phyloP scores from a whole-genome alignment of 2,329 filamentous ascomycete genomes.

The Blumeria graminis region DNA sequence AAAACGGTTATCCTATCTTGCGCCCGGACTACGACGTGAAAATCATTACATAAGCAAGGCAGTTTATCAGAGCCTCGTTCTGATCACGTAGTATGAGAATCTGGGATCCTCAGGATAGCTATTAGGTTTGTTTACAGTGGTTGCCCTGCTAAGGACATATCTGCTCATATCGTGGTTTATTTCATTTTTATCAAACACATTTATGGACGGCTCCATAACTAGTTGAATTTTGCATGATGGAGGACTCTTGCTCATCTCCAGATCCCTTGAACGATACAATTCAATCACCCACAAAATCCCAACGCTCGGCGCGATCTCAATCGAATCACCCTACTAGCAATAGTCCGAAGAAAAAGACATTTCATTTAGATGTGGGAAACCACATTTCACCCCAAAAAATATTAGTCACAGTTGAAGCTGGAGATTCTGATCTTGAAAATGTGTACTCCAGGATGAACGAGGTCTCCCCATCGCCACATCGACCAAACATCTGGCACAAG shows the following conservation, averaged over 20 bases:
- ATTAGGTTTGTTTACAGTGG: no score
- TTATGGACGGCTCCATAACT: no score
- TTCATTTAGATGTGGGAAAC: constrained; percentile 15
- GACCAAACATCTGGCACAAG: constrained; percentile 6
- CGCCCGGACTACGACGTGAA: no score
- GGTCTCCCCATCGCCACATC: constrained; percentile 7
- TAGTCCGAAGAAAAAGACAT: constrained; percentile 16
- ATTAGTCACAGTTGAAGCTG: constrained; percentile 15
- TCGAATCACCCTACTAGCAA: constrained; percentile 9
- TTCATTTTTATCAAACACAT: no score
- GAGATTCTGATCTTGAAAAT: constrained; percentile 11
- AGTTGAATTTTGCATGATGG: background rate
- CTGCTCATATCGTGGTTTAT: no score
- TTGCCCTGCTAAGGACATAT: no score
- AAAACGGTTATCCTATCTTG: no score
- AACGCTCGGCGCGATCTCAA: constrained; percentile 6
- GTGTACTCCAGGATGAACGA: constrained; percentile 5
- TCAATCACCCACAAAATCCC: constrained; percentile 10
- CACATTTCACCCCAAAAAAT: constrained; percentile 15
- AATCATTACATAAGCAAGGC: no score
- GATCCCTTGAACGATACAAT: constrained; percentile 15
- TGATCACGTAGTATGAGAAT: no score
- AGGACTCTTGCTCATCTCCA: constrained; percentile 11
- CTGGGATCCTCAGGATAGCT: no score
- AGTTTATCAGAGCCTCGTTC: no score